Conservation (phyloP, 805 yeast genomes). For the Yarrowia divulgata region DNA sequence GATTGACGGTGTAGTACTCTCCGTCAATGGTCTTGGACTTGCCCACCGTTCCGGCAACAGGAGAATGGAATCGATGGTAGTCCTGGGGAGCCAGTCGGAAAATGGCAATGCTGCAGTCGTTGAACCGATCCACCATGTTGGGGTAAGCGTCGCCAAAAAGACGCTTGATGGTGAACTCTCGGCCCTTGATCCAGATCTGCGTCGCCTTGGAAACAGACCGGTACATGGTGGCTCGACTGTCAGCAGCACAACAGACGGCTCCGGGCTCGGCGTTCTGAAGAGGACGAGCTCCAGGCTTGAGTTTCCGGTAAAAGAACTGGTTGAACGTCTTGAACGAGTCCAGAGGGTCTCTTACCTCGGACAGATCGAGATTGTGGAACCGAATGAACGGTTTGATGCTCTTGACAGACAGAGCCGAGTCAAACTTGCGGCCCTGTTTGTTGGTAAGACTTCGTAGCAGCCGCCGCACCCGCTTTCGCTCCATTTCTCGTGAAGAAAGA, state of each 20-base stretch:
- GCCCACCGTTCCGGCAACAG: constrained; percentile 78
- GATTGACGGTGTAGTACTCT: constrained; percentile 94
- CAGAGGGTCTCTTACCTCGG: constrained; percentile 67
- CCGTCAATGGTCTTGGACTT: constrained; percentile 77
- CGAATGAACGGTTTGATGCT: constrained; percentile 79
- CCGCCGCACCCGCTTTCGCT: constrained; percentile 63
- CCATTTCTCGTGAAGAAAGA: constrained; percentile 59
- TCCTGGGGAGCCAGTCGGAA: constrained; percentile 97
- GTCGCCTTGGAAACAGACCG: constrained; percentile 66
- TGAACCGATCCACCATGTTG: constrained; percentile 51
- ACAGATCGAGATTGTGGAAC: constrained; percentile 79
- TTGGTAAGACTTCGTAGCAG: constrained; percentile 70
- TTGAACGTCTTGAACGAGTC: constrained; percentile 73
- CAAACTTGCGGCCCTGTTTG: constrained; percentile 87
- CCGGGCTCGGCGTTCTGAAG: constrained; percentile 64
- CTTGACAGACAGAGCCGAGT: constrained; percentile 66
- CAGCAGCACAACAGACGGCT: constrained; percentile 75
- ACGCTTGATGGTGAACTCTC: constrained; percentile 70
- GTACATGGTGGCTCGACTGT: constrained; percentile 81
- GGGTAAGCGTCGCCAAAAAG: constrained; percentile 59
- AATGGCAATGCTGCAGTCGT: constrained; percentile 70
- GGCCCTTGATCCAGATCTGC: constrained; percentile 88
- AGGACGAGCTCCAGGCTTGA: constrained; percentile 74
- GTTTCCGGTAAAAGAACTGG: constrained; percentile 83
- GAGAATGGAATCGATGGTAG: constrained; percentile 91